A percentile compares a stretch with the other conserved stretches of the same genome.
Evolutionary conservation across 306 rosid genomes (phyloP).

Genomic region (cucumber (Cucumis sativus)): Cucumber_9930_V3 NC_026655.2:19161001-19161500

Average conservation of each 20-base stretch:
- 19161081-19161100: neutral
- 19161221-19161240: neutral
- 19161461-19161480: conserved; percentile 59
- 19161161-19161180: neutral
- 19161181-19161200: neutral
- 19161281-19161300: neutral
- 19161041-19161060: conserved; percentile 50
- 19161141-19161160: neutral
- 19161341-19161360: neutral
- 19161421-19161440: conserved; percentile 55
- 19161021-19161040: conserved; percentile 56
- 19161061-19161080: conserved; percentile 22
- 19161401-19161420: neutral
- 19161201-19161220: neutral
- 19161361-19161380: neutral
- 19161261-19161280: neutral
- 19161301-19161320: neutral
- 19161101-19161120: neutral
- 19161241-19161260: neutral
- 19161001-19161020: conserved; percentile 57
- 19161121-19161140: neutral
- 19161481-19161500: conserved; percentile 83
- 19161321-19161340: neutral
- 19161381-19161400: neutral
- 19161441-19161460: conserved; percentile 55